Evolutionary conservation across 495 filamentous ascomycete species (phyloP).

Genomic region (Sporormia fimetaria): DNA sequence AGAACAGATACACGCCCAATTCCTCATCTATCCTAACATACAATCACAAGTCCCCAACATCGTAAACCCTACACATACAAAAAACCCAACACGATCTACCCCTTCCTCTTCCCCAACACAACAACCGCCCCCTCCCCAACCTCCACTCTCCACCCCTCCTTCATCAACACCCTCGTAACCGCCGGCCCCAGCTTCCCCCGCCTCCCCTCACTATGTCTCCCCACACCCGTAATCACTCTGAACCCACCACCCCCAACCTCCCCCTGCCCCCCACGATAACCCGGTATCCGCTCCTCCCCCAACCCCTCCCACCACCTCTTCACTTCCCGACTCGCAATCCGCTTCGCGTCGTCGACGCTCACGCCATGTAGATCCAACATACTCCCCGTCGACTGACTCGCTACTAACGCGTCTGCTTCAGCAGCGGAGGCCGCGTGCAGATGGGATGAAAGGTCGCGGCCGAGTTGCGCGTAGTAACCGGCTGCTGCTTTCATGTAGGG

Average conservation of each 20-base stretch:
- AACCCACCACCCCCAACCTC: constrained; percentile 37
- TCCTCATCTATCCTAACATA: too few species aligned
- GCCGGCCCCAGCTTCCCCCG: constrained; percentile 63
- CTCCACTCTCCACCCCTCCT: constrained; percentile 75
- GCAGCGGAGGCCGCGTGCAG: constrained; percentile 37
- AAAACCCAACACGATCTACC: too few species aligned
- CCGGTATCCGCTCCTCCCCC: constrained; percentile 45
- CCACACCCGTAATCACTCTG: constrained; percentile 69
- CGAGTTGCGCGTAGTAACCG: constrained; percentile 51
- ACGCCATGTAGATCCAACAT: constrained; percentile 77
- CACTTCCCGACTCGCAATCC: constrained; percentile 58
- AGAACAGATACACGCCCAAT: too few species aligned
- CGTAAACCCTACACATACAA: too few species aligned
- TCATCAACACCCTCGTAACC: constrained; percentile 62
- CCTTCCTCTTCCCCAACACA: constrained; percentile 35
- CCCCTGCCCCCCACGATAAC: constrained; percentile 35
- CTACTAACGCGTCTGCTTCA: constrained; percentile 52
- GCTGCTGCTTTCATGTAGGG: constrained; percentile 55
- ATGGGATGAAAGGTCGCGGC: constrained; percentile 41
- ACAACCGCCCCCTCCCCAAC: constrained; percentile 52
- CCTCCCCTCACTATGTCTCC: constrained; percentile 67
- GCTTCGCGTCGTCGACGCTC: constrained; percentile 62
- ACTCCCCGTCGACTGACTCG: constrained; percentile 43
- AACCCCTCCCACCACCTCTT: constrained; percentile 69
- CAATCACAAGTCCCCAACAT: too few species aligned